Base-by-base conservation (phyloP, 2,329 filamentous ascomycete genomes). In the Penicillium italicum region DNA sequence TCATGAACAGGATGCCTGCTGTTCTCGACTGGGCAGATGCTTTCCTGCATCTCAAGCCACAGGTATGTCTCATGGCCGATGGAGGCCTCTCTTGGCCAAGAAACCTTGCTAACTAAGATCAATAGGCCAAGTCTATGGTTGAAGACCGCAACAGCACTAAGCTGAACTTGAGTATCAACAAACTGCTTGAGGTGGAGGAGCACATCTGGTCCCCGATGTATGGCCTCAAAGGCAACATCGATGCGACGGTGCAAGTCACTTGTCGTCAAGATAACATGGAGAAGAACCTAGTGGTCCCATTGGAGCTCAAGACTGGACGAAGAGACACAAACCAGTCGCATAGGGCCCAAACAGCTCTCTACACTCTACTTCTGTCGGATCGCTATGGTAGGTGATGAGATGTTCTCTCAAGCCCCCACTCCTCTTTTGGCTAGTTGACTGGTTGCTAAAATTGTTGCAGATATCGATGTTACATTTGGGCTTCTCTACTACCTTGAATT, bases 121-220 rank as follows among this genome's bases (percentile, higher is more conserved):
- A 24, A 41, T 34, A 87, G 82, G 67, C 80, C 5, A 84, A 87
- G 62, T 91, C 91, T 3, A 70, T 90, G 38, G 87, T 95, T 24
- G 87, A 90, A 62, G 91, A 92, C 62, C 84, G 89, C 44, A 88
- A 91, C 67, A 88, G 88, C 38, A 84, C 88, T 50, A 88, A 86
- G 62, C 84, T 88, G 11, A 87, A 82, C 55, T 87, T 97, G 82
- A 91, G 89, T 63, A 86, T 99, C 63, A 95, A 87, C 67, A 99
- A 97, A 70, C 79, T 99, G 28, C 86, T 99, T 14, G 94, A 97
- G 69, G 90, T 99, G 10, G 94, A 99, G 71, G 94, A 99, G 72
- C 94, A 97, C 69, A 86, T 99, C 28, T 99, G 94, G 94, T 97
- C 93, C 7, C 94, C 94, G 0, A 93, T 91, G 85, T 99, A 96